These are phyloP conservation scores for Stephanodiscus triporus DNA, from an alignment of 108 stramenopile species.

Conservation along the genomic window DNA sequence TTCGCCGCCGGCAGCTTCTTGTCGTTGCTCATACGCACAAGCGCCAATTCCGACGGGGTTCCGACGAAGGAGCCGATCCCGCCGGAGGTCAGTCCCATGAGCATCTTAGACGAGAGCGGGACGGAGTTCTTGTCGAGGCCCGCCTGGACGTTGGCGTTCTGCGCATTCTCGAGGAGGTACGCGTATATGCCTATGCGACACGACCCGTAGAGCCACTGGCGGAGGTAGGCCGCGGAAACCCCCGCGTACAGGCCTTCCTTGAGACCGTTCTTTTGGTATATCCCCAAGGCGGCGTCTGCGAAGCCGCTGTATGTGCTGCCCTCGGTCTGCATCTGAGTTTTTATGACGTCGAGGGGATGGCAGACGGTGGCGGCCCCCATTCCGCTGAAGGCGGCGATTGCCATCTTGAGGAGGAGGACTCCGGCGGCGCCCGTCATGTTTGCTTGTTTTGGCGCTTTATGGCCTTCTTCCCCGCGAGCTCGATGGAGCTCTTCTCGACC, in stretches of 20 bases:
- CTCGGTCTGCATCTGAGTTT: conserved; percentile 79
- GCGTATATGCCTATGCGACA: conserved; percentile 79
- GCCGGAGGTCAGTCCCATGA: conserved; percentile 69
- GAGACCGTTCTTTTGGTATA: conserved; percentile 52
- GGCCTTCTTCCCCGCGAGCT: conserved; percentile 65
- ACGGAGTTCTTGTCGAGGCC: conserved; percentile 70
- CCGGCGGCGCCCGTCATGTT: conserved; percentile 44
- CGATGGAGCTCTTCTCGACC: conserved; percentile 82
- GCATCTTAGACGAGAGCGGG: conserved; percentile 56
- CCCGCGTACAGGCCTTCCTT: conserved; percentile 68
- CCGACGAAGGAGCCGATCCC: conserved; percentile 78
- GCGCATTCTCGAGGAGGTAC: conserved; percentile 65
- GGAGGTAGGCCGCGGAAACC: conserved; percentile 68
- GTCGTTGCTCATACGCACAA: conserved; percentile 77
- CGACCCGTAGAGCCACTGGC: conserved; percentile 78
- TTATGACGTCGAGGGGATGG: conserved; percentile 75
- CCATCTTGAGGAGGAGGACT: conserved; percentile 55
- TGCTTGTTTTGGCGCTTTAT: conserved; percentile 46
- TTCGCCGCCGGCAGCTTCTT: conserved; percentile 63
- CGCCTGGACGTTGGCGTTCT: conserved; percentile 51
- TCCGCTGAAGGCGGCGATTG: conserved; percentile 70
- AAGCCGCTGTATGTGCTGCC: conserved; percentile 42
- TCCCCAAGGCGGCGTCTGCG: conserved; percentile 47
- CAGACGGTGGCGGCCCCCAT: conserved; percentile 81
- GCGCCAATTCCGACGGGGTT: conserved; percentile 69